Conservation (phyloP, 805 yeast species). For the Candida tammaniensis region DNA sequence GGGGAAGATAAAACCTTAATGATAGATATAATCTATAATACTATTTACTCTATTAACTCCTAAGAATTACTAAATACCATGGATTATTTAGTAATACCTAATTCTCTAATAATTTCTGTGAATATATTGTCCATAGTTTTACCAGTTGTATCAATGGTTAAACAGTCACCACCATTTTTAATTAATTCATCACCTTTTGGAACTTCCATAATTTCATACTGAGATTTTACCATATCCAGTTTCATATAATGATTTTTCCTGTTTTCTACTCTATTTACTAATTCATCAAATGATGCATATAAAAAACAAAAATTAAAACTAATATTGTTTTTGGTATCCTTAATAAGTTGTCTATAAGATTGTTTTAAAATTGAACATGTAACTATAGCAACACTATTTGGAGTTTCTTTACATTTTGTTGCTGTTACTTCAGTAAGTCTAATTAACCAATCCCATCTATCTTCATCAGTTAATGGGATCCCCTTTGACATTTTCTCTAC, state of each 20-base stretch:
- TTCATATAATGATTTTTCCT: conserved; percentile 87
- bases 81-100: neutral
- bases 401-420: conserved; percentile 27
- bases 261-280: conserved; percentile 56
- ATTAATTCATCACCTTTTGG: conserved; percentile 48
- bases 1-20: too few species aligned
- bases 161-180: conserved; percentile 33
- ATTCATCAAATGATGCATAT: conserved; percentile 59
- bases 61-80: too few species aligned
- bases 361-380: conserved; percentile 86
- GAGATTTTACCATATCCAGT: conserved; percentile 76
- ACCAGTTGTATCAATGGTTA: conserved; percentile 33
- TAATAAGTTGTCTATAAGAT: conserved; percentile 64
- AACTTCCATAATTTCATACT: conserved; percentile 69
- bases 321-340: conserved; percentile 26
- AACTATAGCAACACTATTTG: conserved; percentile 45
- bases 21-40: too few species aligned
- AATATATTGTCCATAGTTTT: conserved; percentile 27
- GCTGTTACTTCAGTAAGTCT: conserved; percentile 45
- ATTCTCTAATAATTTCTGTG: conserved; percentile 15
- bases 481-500: conserved; percentile 82
- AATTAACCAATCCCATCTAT: conserved; percentile 87
- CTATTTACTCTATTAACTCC: too few species aligned
- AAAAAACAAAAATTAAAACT: conserved; percentile 63
- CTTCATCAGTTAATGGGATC: conserved; percentile 81